Conservation (phyloP, 73 alveolate genomes). For the Tetrahymena elliotti region DNA sequence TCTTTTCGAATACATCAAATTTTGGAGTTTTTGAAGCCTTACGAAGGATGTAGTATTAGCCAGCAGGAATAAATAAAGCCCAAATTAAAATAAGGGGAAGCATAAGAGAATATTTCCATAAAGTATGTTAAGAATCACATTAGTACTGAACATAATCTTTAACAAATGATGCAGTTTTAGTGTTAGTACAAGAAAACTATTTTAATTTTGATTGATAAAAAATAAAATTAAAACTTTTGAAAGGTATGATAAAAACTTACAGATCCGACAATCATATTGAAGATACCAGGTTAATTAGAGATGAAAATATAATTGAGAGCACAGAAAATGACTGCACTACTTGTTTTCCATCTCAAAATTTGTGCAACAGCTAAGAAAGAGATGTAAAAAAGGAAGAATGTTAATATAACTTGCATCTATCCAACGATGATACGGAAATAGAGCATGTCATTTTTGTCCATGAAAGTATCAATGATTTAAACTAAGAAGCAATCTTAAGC, state of each 20-base stretch:
- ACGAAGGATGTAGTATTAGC: neutral
- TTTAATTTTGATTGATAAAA: neutral
- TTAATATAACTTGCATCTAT: neutral
- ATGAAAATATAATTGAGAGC: neutral
- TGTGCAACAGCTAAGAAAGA: neutral
- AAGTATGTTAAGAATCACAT: neutral
- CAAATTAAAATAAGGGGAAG: neutral
- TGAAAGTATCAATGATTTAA: neutral
- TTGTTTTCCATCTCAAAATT: neutral
- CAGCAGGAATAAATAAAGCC: neutral
- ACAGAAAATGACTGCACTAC: neutral
- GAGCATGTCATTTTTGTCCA: neutral
- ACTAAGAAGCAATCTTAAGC: neutral
- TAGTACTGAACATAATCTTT: neutral
- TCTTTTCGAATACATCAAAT: neutral
- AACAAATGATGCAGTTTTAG: neutral
- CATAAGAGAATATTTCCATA: neutral
- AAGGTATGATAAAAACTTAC: neutral
- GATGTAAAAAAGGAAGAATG: neutral
- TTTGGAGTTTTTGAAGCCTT: neutral
- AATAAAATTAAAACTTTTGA: neutral
- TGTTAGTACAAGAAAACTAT: neutral
- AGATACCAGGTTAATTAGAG: neutral
- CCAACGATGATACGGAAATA: neutral
- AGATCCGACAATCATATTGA: neutral